Base-by-base conservation (phyloP, 148 eudicot genomes). In the Silene uniflora region DNA sequence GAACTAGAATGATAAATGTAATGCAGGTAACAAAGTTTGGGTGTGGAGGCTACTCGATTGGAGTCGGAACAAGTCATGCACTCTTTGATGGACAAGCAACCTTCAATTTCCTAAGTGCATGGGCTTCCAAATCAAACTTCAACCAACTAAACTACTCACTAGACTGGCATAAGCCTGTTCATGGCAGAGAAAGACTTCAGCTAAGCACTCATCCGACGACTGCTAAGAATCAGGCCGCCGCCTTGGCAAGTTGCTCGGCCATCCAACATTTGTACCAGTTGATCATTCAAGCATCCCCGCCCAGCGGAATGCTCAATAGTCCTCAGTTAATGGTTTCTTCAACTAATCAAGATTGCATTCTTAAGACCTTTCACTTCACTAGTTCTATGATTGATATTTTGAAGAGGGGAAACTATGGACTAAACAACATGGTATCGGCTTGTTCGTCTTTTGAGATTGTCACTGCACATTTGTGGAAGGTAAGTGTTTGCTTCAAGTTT, bases 11-110 rank as follows among this genome's bases (percentile, higher is more conserved):
- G 42, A 5, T 52, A 16, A 3, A 17, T 44, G 12, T 12, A 24
- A 24, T 73, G 62, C 44, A 81, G 87, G 84, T 84, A 42, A 84
- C 87, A 23, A 81, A 78, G 63, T 84, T 84, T 65, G 76, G 77
- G 10, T 84, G 87, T 79, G 87, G 87, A 78, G 87, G 87, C 13
- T 81, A 84, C 82, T 76, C 87, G 47, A 18, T 84, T 21, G 87
- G 87, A 12, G 21, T 84, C 18, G 87, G 87, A 59, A 76, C 84
- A 59, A 81, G 84, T 64, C 87, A 84, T 73, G 78, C 82, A 21
- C 81, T 81, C 7, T 84, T 84, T 70, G 84, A 81, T 63, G 87
- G 87, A 0, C 80, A 79, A 61, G 84, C 87, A 69, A 77, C 87
- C 54, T 84, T 67, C 77, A 79, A 81, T 49, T 84, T 81, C 29